Percentiles rank a stretch among this genome's conserved stretches.
Evolutionary conservation across 768 basidiomycete genomes (phyloP).

Genomic region (Mycena chlorophos): DNA sequence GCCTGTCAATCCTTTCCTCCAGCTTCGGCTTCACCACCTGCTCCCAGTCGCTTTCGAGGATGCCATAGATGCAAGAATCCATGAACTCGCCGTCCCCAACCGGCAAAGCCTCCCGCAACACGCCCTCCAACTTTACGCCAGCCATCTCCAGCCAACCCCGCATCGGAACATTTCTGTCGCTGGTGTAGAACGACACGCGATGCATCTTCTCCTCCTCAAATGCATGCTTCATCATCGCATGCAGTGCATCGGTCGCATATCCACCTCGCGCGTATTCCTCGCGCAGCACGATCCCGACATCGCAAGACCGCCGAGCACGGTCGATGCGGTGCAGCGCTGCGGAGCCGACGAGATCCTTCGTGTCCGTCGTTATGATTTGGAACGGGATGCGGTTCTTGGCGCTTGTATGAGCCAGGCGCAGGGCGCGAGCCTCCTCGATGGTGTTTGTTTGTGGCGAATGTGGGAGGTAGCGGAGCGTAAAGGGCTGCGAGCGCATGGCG

Average conservation of each 20-base stretch:
- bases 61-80: background rate
- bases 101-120: background rate
- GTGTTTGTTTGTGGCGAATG: slow-evolving; percentile 36
- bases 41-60: background rate
- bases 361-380: slow-evolving; percentile 30
- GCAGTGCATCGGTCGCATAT: background rate
- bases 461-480: slow-evolving; percentile 37
- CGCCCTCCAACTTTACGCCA: background rate
- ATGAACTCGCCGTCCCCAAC: background rate
- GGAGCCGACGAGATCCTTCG: slow-evolving; percentile 6
- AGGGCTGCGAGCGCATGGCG: slow-evolving; percentile 39
- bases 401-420: slow-evolving; percentile 36
- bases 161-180: background rate
- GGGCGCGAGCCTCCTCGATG: slow-evolving; percentile 35
- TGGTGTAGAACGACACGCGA: background rate
- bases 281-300: background rate
- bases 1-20: no score
- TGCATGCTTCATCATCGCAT: background rate
- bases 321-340: background rate
- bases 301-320: background rate
- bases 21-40: no score
- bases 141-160: background rate
- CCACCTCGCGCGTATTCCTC: background rate
- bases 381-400: slow-evolving; percentile 38
- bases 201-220: background rate